Percentiles rank a stretch among this genome's conserved stretches.
Evolutionary conservation across 2,329 filamentous ascomycete genomes (phyloP).

Genomic region (Arthrinium puccinioides): DNA sequence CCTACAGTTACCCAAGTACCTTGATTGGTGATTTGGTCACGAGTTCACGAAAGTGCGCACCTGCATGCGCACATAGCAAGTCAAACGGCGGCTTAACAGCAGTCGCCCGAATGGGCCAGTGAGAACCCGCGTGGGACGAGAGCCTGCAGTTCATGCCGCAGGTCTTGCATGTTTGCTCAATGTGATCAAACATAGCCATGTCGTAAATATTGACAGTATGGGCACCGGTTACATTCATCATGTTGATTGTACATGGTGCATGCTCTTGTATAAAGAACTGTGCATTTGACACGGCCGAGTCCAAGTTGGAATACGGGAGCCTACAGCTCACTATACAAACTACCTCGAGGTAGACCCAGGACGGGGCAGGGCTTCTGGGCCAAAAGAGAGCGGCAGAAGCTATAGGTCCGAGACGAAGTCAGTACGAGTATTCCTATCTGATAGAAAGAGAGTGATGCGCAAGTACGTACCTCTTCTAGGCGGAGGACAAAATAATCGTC

Average conservation of each 20-base stretch:
- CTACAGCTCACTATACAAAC: not conserved
- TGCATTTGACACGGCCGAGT: not conserved
- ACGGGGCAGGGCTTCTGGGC: constrained; percentile 49
- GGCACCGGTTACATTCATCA: not conserved
- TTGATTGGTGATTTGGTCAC: no score
- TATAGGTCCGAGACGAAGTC: no score
- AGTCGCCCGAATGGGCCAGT: no score
- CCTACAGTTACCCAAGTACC: no score
- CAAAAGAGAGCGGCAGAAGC: constrained; percentile 63
- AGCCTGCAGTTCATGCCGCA: no score
- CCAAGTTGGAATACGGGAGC: not conserved
- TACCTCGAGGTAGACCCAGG: constrained; percentile 16
- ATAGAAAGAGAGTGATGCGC: no score
- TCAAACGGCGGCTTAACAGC: not conserved
- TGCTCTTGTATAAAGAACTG: not conserved
- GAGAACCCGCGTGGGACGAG: no score
- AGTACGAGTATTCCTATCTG: no score
- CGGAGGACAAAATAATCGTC: constrained; percentile 64
- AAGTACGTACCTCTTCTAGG: constrained; percentile 55
- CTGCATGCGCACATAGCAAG: not conserved
- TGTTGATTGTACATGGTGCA: not conserved
- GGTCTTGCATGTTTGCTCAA: no score
- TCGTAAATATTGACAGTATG: not conserved
- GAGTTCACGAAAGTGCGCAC: no score
- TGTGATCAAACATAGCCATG: no score